Conservation (phyloP, 768 basidiomycete species). For the Russula brevipes region DNA sequence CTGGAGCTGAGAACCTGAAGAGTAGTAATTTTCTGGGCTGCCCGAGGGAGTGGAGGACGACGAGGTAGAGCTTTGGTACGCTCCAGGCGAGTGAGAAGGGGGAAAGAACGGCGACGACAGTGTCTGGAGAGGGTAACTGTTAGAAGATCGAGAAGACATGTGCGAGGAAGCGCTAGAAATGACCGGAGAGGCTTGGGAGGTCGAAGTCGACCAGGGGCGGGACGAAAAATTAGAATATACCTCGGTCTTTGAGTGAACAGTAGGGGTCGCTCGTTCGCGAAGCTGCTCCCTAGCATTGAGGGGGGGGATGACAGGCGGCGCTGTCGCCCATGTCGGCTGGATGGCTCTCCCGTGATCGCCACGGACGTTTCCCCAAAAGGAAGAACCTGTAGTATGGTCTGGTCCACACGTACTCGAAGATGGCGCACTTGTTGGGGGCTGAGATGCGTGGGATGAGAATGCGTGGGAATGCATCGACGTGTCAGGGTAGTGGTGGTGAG, state of each 20-base stretch:
- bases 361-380: constrained; percentile 14
- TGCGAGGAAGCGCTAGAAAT: constrained; percentile 19
- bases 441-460: constrained; percentile 17
- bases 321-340: constrained; percentile 12
- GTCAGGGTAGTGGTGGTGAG: constrained; percentile 17
- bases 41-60: constrained; percentile 20
- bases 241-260: constrained; percentile 16
- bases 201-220: constrained; percentile 22
- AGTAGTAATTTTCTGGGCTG: constrained; percentile 22
- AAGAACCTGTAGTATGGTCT: constrained; percentile 10
- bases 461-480: constrained; percentile 20
- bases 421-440: background rate
- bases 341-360: constrained; percentile 13
- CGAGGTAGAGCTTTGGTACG: constrained; percentile 19
- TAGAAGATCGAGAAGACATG: constrained; percentile 17
- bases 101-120: constrained; percentile 25
- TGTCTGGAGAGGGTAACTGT: constrained; percentile 19
- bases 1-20: constrained; percentile 18
- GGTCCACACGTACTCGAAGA: constrained; percentile 12
- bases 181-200: constrained; percentile 15
- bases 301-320: constrained; percentile 15
- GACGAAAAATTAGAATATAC: constrained; percentile 20
- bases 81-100: constrained; percentile 20
- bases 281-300: constrained; percentile 15
- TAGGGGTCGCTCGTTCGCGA: constrained; percentile 14